A percentile compares a stretch with the other conserved stretches of the same genome.
These are phyloP conservation scores for Candida saitoana DNA, from an alignment of 805 yeast species.

Conservation along the genomic window DNA sequence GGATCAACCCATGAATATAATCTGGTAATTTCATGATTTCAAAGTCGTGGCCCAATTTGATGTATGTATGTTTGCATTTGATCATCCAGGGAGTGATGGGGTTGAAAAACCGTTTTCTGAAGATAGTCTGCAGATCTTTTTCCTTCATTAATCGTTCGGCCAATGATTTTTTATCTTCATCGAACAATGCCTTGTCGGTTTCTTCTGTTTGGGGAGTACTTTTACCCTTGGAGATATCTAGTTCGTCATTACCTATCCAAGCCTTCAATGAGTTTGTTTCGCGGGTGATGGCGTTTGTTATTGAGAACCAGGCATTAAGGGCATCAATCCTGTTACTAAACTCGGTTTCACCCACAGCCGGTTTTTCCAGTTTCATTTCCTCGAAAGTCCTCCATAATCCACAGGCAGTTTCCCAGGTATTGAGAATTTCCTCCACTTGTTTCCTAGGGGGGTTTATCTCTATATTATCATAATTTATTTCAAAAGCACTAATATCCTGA, in stretches of 20 bases:
- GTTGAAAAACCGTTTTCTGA: constrained; percentile 61
- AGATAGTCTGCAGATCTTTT: constrained; percentile 67
- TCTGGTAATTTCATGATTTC: constrained; percentile 71
- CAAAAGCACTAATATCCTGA: constrained; percentile 64
- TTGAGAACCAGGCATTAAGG: constrained; percentile 76
- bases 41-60: constrained; percentile 58
- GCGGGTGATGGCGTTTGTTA: constrained; percentile 62
- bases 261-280: constrained; percentile 57
- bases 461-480: constrained; percentile 43
- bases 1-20: constrained; percentile 59
- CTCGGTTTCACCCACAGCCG: constrained; percentile 58
- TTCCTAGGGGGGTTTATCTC: constrained; percentile 25
- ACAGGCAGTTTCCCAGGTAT: constrained; percentile 62
- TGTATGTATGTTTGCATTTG: constrained; percentile 71
- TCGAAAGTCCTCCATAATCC: constrained; percentile 74
- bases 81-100: constrained; percentile 78
- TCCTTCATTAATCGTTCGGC: constrained; percentile 83
- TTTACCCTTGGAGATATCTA: constrained; percentile 53
- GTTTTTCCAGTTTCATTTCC: constrained; percentile 77
- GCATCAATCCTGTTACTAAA: constrained; percentile 70
- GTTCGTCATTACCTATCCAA: constrained; percentile 84
- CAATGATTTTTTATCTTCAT: constrained; percentile 61
- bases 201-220: constrained; percentile 10
- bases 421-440: constrained; percentile 56
- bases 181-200: constrained; percentile 34